Evolutionary conservation across 192 early-diverging fungal species (phyloP).

Genomic region (Chytriomyces sp.): DNA sequence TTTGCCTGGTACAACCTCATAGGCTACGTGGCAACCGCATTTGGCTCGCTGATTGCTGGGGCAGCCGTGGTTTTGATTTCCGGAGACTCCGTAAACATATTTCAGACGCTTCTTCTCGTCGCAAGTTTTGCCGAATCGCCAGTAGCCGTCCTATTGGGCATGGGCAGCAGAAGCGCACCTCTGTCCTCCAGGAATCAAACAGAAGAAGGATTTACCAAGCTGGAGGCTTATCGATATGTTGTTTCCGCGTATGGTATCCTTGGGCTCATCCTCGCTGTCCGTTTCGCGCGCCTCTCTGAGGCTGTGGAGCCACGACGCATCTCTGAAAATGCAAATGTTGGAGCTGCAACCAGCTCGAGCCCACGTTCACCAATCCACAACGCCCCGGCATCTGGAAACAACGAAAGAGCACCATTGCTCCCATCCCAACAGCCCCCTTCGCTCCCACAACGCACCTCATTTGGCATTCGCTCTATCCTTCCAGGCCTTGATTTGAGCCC

Average conservation of each 20-base stretch:
- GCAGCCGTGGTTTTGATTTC: neutral
- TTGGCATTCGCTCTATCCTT: no score
- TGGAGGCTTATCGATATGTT: slow-evolving; percentile 27
- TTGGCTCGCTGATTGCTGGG: slow-evolving; percentile 23
- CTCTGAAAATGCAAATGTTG: neutral
- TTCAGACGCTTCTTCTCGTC: neutral
- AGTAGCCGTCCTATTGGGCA: neutral
- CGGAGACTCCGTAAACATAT: neutral
- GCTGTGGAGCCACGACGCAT: neutral
- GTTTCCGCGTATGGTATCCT: slow-evolving; percentile 12
- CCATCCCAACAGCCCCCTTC: neutral
- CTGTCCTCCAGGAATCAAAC: neutral
- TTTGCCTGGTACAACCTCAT: slow-evolving; percentile 28
- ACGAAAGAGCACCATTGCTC: neutral
- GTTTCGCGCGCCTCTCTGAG: neutral
- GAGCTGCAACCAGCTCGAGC: no score
- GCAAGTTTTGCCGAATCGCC: neutral
- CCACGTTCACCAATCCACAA: no score
- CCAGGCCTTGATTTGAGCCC: neutral
- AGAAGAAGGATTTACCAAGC: neutral
- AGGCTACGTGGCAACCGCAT: slow-evolving; percentile 27
- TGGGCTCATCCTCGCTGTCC: slow-evolving; percentile 14
- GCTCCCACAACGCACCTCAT: no score
- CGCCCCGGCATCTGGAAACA: no score
- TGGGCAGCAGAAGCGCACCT: no score